Evolutionary conservation across 305 asterid genomes (phyloP).

Genomic region (Solanum hybrid): DNA sequence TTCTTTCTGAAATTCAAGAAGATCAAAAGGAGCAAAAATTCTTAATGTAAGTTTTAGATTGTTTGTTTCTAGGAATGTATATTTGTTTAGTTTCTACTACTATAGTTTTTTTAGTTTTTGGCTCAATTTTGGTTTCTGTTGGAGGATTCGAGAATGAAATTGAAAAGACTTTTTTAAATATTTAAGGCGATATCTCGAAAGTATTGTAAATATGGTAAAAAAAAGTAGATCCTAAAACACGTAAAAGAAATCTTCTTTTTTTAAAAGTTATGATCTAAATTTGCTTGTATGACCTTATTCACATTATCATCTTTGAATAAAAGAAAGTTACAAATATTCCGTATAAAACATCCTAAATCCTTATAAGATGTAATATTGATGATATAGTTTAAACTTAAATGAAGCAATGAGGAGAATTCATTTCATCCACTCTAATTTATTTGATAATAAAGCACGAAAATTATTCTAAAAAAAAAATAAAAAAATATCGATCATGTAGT

Average conservation of each 20-base stretch:
- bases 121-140: not conserved
- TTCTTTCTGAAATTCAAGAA: constrained; percentile 1
- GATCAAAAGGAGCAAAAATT: not conserved
- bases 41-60: not conserved
- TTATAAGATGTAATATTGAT: not conserved
- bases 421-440: not conserved
- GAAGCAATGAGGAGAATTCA: not conserved
- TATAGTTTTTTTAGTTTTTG: not conserved
- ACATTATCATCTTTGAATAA: not conserved
- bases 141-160: not conserved
- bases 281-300: not conserved
- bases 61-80: not conserved
- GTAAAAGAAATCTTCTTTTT: not conserved
- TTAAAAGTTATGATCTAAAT: not conserved
- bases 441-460: not conserved
- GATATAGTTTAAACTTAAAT: not conserved
- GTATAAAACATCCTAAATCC: not conserved
- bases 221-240: not conserved
- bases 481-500: not conserved
- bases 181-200: not conserved
- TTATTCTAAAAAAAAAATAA: not conserved
- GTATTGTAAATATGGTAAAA: not conserved
- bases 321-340: not conserved
- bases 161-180: not conserved
- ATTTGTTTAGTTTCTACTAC: not conserved